phyloP scores from a whole-genome alignment of 1,139 yeast genomes.

The Blastobotrys indianensis region DNA sequence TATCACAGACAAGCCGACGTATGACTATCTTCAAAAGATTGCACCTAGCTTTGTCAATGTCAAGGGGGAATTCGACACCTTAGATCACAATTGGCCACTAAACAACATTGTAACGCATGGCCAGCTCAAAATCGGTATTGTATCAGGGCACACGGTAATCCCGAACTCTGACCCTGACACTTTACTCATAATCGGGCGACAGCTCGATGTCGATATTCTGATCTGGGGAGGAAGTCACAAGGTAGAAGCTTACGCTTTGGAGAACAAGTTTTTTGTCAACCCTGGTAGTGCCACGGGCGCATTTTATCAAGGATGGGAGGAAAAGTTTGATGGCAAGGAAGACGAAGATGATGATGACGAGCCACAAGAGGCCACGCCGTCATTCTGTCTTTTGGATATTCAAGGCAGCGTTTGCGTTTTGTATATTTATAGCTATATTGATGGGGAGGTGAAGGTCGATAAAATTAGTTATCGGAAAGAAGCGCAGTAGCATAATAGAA shows the following conservation, averaged over 20 bases:
- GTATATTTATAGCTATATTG: conserved; percentile 75
- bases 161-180: conserved; percentile 88
- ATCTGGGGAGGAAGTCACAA: conserved; percentile 97
- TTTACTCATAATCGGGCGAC: conserved; percentile 74
- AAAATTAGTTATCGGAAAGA: conserved; percentile 71
- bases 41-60: conserved; percentile 73
- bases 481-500: neutral
- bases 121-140: conserved; percentile 70
- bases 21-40: conserved; percentile 56
- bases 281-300: conserved; percentile 99
- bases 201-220: conserved; percentile 84
- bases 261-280: conserved; percentile 85
- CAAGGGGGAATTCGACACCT: conserved; percentile 64
- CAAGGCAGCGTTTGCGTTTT: conserved; percentile 72
- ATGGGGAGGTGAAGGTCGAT: conserved; percentile 86
- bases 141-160: conserved; percentile 76
- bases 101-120: conserved; percentile 65
- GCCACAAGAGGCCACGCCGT: conserved; percentile 51
- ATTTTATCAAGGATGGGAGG: conserved; percentile 48
- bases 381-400: conserved; percentile 82
- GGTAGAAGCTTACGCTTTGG: conserved; percentile 89
- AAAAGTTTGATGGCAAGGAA: conserved; percentile 34
- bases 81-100: conserved; percentile 46
- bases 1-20: conserved; percentile 59
- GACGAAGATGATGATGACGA: conserved; percentile 20